Conservation (phyloP, 1,284 basidiomycete genomes). For the Puccinia polysora region DNA sequence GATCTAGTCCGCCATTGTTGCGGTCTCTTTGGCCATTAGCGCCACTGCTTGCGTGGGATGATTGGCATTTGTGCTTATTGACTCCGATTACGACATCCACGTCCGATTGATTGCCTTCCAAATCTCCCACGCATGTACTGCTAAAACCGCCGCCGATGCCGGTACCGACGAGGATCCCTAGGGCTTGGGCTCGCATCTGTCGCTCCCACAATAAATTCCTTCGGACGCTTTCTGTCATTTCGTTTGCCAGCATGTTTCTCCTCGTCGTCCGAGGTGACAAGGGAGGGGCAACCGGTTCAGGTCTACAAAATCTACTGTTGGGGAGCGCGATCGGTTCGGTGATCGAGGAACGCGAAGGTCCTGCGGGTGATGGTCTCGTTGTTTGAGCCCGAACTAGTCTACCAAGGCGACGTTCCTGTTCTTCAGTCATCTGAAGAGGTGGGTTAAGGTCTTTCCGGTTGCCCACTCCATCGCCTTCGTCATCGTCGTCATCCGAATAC, state of each 20-base stretch:
- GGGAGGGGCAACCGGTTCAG: conserved; percentile 59
- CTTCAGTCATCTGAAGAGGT: background rate
- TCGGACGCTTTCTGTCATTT: conserved; percentile 76
- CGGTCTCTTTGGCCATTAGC: too few species aligned
- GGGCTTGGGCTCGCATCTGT: conserved; percentile 45
- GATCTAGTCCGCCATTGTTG: too few species aligned
- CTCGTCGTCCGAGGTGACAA: conserved; percentile 79
- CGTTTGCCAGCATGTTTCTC: conserved; percentile 73
- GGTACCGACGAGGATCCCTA: background rate
- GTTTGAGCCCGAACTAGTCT: background rate
- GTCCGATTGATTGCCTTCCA: too few species aligned
- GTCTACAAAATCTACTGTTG: background rate
- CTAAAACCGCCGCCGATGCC: background rate
- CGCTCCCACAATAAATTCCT: conserved; percentile 80
- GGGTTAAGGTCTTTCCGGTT: too few species aligned
- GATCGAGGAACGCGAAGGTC: too few species aligned
- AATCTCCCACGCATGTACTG: background rate
- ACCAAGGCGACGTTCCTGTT: background rate
- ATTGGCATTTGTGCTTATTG: too few species aligned
- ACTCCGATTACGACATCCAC: too few species aligned
- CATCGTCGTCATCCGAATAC: conserved; percentile 65
- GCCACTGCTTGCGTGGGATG: too few species aligned
- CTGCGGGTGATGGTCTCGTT: too few species aligned
- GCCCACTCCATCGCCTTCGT: conserved; percentile 54
- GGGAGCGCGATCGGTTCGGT: background rate